Percentiles rank a stretch among this genome's conserved stretches.
These are phyloP conservation scores for Cucumis sativus DNA, from an alignment of 306 rosid species.

Conservation along the genomic window Cucumber_9930_V3 NC_026655.2:5898501-5899000, in stretches of 20 bases:
- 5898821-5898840: background rate
- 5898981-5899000: slow-evolving; percentile 6
- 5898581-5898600: slow-evolving; percentile 49
- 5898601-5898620: slow-evolving; percentile 60
- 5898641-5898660: background rate
- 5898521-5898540: slow-evolving; percentile 44
- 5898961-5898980: slow-evolving; percentile 81
- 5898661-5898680: background rate
- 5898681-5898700: too few species aligned
- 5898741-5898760: background rate
- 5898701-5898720: too few species aligned
- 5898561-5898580: slow-evolving; percentile 80
- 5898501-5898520: background rate
- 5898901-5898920: slow-evolving; percentile 82
- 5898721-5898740: too few species aligned
- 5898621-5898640: slow-evolving; percentile 38
- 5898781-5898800: background rate
- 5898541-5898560: slow-evolving; percentile 61
- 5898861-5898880: background rate
- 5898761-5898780: too few species aligned
- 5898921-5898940: slow-evolving; percentile 82
- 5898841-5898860: background rate
- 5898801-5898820: background rate
- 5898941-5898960: slow-evolving; percentile 97
- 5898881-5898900: slow-evolving; percentile 76